Percentiles rank a stretch among this genome's conserved stretches.
Conservation (phyloP, 345 rosid species). For the Laguncularia racemosa region DNA sequence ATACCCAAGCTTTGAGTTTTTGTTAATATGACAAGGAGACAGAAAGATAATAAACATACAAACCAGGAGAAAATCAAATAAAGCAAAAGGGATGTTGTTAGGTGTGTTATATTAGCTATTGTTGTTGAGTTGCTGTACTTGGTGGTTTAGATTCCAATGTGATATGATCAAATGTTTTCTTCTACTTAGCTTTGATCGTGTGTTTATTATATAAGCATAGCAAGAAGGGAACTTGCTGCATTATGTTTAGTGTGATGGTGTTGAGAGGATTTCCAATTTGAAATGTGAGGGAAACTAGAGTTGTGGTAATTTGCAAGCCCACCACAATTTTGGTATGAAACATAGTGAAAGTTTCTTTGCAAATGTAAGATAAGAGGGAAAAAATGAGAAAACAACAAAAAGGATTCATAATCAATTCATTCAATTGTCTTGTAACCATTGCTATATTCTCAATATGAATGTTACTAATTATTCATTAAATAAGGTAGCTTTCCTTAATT, state of each 20-base stretch:
- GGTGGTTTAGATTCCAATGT: not conserved
- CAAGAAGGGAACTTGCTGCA: constrained; percentile 16
- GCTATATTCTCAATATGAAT: constrained; percentile 1
- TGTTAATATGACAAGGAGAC: constrained; percentile 14
- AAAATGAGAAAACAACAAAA: constrained; percentile 18
- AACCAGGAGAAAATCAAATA: constrained; percentile 24
- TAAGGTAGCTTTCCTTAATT: too few species aligned
- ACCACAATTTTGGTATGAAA: constrained; percentile 50
- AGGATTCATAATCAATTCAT: constrained; percentile 23
- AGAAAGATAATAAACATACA: constrained; percentile 13
- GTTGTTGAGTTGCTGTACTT: constrained; percentile 5
- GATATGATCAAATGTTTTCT: not conserved
- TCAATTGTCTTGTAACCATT: constrained; percentile 14
- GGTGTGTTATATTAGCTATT: constrained; percentile 9
- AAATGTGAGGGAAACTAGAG: constrained; percentile 18
- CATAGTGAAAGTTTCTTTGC: constrained; percentile 32
- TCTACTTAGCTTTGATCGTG: constrained; percentile 8
- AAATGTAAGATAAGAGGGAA: constrained; percentile 26
- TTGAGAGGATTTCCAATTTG: constrained; percentile 17
- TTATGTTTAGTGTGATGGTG: constrained; percentile 17
- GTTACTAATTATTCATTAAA: too few species aligned
- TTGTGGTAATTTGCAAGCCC: constrained; percentile 18
- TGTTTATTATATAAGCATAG: constrained; percentile 8
- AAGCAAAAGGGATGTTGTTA: constrained; percentile 18
- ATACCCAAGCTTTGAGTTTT: too few species aligned